Conservation (phyloP, 1,284 basidiomycete genomes). For the Cutaneotrichosporon arboriforme region DNA sequence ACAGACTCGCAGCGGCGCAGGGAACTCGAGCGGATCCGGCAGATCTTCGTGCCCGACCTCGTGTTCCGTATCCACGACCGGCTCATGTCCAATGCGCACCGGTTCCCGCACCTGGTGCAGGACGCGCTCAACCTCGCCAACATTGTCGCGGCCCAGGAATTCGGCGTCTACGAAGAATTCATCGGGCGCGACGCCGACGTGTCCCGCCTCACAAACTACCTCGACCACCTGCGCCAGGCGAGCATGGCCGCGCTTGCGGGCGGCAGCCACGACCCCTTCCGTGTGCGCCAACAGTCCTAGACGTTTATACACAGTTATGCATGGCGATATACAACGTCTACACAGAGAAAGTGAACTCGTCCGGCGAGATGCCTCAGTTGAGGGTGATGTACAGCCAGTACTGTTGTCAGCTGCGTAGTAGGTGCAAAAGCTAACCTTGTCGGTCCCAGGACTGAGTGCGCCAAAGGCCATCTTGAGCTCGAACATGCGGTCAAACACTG, state of each 20-base stretch:
- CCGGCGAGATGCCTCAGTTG: neutral
- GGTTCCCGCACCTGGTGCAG: constrained; percentile 73
- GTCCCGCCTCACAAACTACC: constrained; percentile 61
- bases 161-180: constrained; percentile 83
- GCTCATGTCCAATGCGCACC: constrained; percentile 61
- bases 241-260: constrained; percentile 63
- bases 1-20: constrained; percentile 57
- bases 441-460: constrained; percentile 35
- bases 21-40: constrained; percentile 74
- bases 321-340: neutral
- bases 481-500: constrained; percentile 90
- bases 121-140: constrained; percentile 70
- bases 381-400: constrained; percentile 34
- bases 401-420: constrained; percentile 16
- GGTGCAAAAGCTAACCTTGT: constrained; percentile 30
- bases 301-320: constrained; percentile 2
- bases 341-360: neutral
- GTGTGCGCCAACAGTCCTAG: constrained; percentile 34
- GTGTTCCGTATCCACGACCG: constrained; percentile 76
- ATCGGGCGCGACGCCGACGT: constrained; percentile 52
- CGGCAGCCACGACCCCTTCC: constrained; percentile 68
- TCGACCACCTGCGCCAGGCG: constrained; percentile 64
- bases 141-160: constrained; percentile 80
- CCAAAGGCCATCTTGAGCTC: constrained; percentile 32
- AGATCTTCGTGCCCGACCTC: constrained; percentile 86